Evolutionary conservation across 2,329 filamentous ascomycete genomes (phyloP).

Genomic region (Penicillium sp.): DNA sequence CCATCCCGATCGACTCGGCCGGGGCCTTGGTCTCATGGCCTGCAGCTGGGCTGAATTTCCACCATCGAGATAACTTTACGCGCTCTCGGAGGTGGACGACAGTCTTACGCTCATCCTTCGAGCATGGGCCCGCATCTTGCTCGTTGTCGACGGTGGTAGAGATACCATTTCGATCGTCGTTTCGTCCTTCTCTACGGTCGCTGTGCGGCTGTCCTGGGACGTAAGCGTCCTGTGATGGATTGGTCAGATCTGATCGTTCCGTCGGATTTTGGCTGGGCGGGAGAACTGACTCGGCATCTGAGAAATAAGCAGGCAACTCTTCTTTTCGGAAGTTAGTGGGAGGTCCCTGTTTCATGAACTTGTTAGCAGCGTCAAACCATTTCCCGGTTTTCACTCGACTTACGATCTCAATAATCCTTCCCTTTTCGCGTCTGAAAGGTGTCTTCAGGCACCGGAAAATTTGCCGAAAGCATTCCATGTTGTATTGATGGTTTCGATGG

Average conservation of each 20-base stretch:
- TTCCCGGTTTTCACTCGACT: constrained; percentile 7
- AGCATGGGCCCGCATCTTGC: constrained; percentile 25
- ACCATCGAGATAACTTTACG: constrained; percentile 14
- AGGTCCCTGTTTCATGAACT: constrained; percentile 28
- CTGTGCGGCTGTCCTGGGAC: constrained; percentile 25
- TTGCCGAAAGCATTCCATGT: constrained; percentile 33
- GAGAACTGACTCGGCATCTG: constrained; percentile 33
- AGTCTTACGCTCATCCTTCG: constrained; percentile 25
- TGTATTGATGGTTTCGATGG: background rate
- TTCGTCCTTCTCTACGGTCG: constrained; percentile 24
- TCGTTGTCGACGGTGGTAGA: constrained; percentile 21
- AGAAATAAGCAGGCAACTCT: constrained; percentile 33
- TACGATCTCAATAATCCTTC: constrained; percentile 31
- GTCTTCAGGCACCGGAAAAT: constrained; percentile 29
- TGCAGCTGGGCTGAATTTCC: constrained; percentile 2
- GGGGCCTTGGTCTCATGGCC: constrained; percentile 4
- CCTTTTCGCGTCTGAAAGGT: constrained; percentile 25
- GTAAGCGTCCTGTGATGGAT: constrained; percentile 28
- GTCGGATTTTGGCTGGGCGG: constrained; percentile 12
- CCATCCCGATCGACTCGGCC: constrained; percentile 1
- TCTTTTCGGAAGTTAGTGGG: constrained; percentile 40
- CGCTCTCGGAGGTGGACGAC: constrained; percentile 16
- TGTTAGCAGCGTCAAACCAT: constrained; percentile 5
- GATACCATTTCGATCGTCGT: constrained; percentile 20
- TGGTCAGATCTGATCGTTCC: constrained; percentile 23